Evolutionary conservation across 2,329 filamentous ascomycete genomes (phyloP), one percentile per base, ranked within the genome.

Genomic region (Stemphylium beticola): DNA sequence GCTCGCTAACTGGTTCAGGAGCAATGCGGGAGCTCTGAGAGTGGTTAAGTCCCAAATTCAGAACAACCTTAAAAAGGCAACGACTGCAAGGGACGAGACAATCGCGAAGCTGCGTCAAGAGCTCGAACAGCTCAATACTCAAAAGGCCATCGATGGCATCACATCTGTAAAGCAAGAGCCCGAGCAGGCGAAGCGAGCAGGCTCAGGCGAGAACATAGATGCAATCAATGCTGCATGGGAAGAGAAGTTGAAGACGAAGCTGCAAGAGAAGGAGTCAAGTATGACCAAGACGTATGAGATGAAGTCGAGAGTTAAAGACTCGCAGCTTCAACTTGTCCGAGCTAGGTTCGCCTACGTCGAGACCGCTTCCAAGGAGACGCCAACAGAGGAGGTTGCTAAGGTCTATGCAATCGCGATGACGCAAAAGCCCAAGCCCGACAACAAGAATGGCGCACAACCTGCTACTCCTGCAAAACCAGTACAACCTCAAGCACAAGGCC

Each of bases 361-460:
- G 68, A 90, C 86, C 41, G 93, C 93, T 11, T 92, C 89, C 0
- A 83, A 82, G n/a, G 89, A 96, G 42, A 97, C 93, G 0, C 93
- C 93, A 0, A 83, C 93, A 66, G 87, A 87, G 71, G 86, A 92
- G 0, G 92, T 98, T 4, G 85, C 80, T 9, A 92, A 97, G 74
- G 93, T 97, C 0, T 97, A 90, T 49, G 92, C 89, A 0, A 92
- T 93, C 76, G 92, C 89, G 0, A 93, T 93, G 76, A 80, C 86
- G 15, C 46, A 53, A 10, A 89, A 85, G 71, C 73, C 80, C 39
- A 89, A 85, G 71, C 73, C 80, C 38, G 52, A 46, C 33, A 45
- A 48, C 2, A 47, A 57, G 17, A 48, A 69, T 36, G 66, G 61
- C 12, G 50, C 66, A 42, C 59, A 55, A 15, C 57, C 62, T 32